Base-by-base conservation (phyloP, 345 rosid genomes). In the Ceriops decandra region DNA sequence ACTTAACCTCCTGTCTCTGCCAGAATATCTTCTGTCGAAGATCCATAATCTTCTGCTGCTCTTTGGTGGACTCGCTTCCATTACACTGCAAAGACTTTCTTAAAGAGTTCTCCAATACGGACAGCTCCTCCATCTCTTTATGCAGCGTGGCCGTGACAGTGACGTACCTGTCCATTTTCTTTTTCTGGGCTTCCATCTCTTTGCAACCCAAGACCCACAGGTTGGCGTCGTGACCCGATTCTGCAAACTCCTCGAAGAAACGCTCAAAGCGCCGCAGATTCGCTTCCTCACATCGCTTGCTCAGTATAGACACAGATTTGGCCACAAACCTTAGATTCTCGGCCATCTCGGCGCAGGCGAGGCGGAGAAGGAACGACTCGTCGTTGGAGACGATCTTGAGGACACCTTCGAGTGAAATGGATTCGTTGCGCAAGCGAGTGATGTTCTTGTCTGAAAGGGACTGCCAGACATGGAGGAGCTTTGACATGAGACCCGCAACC, bases 61-160 rank as follows among this genome's bases (percentile, higher is more conserved):
- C 79, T 1, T 57, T 62, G 4, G 84, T 32, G 4, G 74, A 57
- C 13, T 82, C 84, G 13, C 72, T 53, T 30, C 63, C 69, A 6
- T 42, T 80, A 27, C 69, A 76, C 59, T 76, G 85, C 49, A 75
- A 52, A 8, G 73, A 64, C 32, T 90, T 95, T 46, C 81, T 82
- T 66, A 88, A 64, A 7, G 83, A 76, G 69, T 66, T 84, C 76
- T 95, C 96, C 38, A 85, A 26, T 1, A 54, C 67, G 8, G 88
- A 62, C 33, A 95, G 81, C 81, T 92, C 99, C 74, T 95, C 97
- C 83, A 90, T 89, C 75, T 88, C 96, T 81, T 79, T 88, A 56
- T 81, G 82, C 63, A 95, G 78, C 52, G 86, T 80, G 3, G 89
- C 87, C 38, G 98, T 92, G 54, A 82, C 77, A 4, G 85, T 74